Conservation (phyloP, 78 protist species). For the Mantamonas sphyraenae region DNA sequence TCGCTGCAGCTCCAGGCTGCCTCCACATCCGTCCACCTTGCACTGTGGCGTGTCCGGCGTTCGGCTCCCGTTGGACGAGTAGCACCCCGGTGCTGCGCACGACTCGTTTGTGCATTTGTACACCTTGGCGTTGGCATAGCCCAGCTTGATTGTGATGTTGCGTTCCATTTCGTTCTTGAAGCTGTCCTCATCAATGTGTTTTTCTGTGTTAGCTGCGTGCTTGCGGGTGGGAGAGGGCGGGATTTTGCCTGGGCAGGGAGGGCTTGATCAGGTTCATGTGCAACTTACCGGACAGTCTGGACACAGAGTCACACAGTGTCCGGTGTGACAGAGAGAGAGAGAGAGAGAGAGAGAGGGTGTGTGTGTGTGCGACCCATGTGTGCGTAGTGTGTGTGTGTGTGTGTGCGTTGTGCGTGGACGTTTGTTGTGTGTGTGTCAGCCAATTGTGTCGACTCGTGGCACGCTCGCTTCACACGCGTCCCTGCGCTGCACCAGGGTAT, state of each 20-base stretch:
- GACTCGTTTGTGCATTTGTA: constrained; percentile 70
- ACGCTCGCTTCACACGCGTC: too few relatives aligned
- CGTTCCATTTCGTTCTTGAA: constrained; percentile 95
- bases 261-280: too few relatives aligned
- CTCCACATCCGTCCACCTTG: constrained; percentile 70
- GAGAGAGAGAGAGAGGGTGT: background rate
- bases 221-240: too few relatives aligned
- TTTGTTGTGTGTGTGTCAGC: too few relatives aligned
- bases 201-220: too few relatives aligned
- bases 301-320: too few relatives aligned
- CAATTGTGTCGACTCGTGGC: too few relatives aligned
- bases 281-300: constrained; percentile 80
- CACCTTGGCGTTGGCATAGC: constrained; percentile 99
- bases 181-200: constrained; percentile 49
- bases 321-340: background rate
- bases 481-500: too few relatives aligned
- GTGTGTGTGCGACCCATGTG: too few relatives aligned
- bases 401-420: too few relatives aligned
- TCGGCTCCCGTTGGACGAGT: constrained; percentile 47
- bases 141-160: constrained; percentile 99
- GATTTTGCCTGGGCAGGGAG: too few relatives aligned
- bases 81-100: constrained; percentile 90
- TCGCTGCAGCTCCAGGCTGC: constrained; percentile 40
- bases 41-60: constrained; percentile 63
- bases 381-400: too few relatives aligned